phyloP scores from a whole-genome alignment of 805 yeast genomes.

The Candida palmyrensis region DNA sequence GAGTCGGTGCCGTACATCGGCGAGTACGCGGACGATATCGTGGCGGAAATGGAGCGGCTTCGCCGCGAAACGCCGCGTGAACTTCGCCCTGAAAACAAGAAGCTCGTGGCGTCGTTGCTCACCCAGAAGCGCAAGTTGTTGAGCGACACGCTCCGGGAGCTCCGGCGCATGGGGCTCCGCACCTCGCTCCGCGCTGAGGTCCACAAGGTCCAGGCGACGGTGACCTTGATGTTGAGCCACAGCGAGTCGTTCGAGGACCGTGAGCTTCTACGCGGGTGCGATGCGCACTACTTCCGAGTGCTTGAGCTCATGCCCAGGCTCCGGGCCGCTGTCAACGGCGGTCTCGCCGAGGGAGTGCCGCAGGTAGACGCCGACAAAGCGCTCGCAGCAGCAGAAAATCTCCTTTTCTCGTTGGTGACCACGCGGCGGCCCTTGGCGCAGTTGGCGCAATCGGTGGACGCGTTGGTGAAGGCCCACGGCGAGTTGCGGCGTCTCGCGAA shows the following conservation, averaged over 20 bases:
- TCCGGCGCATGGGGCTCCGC: slow-evolving; percentile 73
- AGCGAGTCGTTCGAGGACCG: slow-evolving; percentile 41
- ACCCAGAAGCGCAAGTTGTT: slow-evolving; percentile 76
- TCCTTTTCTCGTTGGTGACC: slow-evolving; percentile 53
- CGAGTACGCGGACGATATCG: slow-evolving; percentile 50
- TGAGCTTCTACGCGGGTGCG: slow-evolving; percentile 32
- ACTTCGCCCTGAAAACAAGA: slow-evolving; percentile 70
- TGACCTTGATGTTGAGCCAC: slow-evolving; percentile 57
- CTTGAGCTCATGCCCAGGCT: slow-evolving; percentile 79
- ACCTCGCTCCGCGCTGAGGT: slow-evolving; percentile 61
- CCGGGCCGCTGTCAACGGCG: slow-evolving; percentile 55
- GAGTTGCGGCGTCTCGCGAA: too few species aligned
- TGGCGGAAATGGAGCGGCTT: slow-evolving; percentile 56
- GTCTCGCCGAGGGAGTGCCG: slow-evolving; percentile 69
- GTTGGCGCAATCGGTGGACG: slow-evolving; percentile 17
- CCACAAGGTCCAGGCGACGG: slow-evolving; percentile 55
- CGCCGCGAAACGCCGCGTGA: slow-evolving; percentile 73
- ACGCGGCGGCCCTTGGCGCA: slow-evolving; percentile 44
- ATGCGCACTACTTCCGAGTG: slow-evolving; percentile 57
- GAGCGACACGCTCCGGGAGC: slow-evolving; percentile 70
- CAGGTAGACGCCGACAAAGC: slow-evolving; percentile 69
- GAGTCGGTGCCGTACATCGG: slow-evolving; percentile 45
- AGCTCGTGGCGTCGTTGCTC: slow-evolving; percentile 61
- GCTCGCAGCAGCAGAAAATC: slow-evolving; percentile 69
- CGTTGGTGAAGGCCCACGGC: slow-evolving; percentile 10